Conservation (phyloP, 306 rosid species). For the Cicer judaicum region DNA sequence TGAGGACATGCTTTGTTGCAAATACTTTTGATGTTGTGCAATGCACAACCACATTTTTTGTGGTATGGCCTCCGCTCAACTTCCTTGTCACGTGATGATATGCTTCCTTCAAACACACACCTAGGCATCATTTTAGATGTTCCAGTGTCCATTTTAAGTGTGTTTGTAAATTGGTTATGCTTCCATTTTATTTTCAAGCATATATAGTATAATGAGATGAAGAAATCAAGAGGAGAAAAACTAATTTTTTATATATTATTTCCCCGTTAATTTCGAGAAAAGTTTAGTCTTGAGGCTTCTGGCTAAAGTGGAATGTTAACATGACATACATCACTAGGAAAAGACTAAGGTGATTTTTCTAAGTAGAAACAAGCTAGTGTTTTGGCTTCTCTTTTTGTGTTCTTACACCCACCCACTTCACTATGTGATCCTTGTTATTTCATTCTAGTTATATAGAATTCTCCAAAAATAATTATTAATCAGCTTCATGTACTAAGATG, state of each 20-base stretch:
- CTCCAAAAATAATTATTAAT: constrained; percentile 30
- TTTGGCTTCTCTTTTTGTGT: constrained; percentile 15
- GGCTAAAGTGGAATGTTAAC: constrained; percentile 21
- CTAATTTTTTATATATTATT: constrained; percentile 9
- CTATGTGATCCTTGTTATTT: constrained; percentile 31
- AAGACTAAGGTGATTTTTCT: background rate
- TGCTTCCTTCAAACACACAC: constrained; percentile 64
- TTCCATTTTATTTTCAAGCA: constrained; percentile 3
- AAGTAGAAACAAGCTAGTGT: constrained; percentile 21
- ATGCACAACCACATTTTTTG: constrained; percentile 76
- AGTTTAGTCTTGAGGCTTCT: constrained; percentile 27
- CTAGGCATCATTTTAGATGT: constrained; percentile 51
- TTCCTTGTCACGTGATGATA: constrained; percentile 58
- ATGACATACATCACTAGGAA: constrained; percentile 43
- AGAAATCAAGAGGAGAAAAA: constrained; percentile 46
- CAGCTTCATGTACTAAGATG: background rate
- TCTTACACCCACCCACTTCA: constrained; percentile 3
- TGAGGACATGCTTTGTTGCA: constrained; percentile 41
- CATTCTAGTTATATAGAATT: constrained; percentile 40
- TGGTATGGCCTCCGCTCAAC: constrained; percentile 79
- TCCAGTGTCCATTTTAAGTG: constrained; percentile 45
- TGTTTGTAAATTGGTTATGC: constrained; percentile 1
- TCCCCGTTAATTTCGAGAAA: constrained; percentile 36
- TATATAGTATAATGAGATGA: constrained; percentile 21
- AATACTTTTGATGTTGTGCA: constrained; percentile 53